Percentiles rank a stretch among this genome's conserved stretches.
phyloP scores from a whole-genome alignment of 768 basidiomycete genomes.

The Cantharellus anzutake region DNA sequence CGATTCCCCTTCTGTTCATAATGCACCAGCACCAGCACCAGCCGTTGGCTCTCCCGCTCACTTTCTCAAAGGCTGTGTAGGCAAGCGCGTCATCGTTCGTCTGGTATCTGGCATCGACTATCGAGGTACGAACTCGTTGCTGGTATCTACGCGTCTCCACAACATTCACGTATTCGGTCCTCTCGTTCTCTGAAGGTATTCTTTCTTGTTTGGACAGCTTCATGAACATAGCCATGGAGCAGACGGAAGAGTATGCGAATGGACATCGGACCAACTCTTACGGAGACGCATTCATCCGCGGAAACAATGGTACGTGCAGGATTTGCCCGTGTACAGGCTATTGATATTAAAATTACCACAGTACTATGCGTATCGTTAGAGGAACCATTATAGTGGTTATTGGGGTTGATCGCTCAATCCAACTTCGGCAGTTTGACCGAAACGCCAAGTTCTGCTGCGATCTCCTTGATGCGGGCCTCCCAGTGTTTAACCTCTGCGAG shows the following conservation, averaged over 20 bases:
- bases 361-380: conserved; percentile 68
- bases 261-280: conserved; percentile 76
- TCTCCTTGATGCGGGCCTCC: conserved; percentile 48
- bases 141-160: background rate
- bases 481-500: conserved; percentile 52
- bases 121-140: conserved; percentile 34
- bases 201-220: conserved; percentile 94
- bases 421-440: conserved; percentile 1
- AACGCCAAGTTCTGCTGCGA: conserved; percentile 31
- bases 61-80: conserved; percentile 88
- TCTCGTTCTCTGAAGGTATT: conserved; percentile 35
- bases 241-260: conserved; percentile 89
- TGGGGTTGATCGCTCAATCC: background rate
- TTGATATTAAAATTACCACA: conserved; percentile 13
- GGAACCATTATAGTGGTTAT: conserved; percentile 27
- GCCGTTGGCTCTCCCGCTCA: conserved; percentile 73
- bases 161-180: background rate
- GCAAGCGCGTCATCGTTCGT: conserved; percentile 86
- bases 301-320: conserved; percentile 57
- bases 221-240: conserved; percentile 97
- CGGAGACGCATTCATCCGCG: conserved; percentile 89
- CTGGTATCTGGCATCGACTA: conserved; percentile 89
- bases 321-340: conserved; percentile 3
- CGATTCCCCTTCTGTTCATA: conserved; percentile 18
- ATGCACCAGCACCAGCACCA: conserved; percentile 22